Evolutionary conservation across 2,329 filamentous ascomycete genomes (phyloP).

Genomic region (Fusarium chlamydosporum): DNA sequence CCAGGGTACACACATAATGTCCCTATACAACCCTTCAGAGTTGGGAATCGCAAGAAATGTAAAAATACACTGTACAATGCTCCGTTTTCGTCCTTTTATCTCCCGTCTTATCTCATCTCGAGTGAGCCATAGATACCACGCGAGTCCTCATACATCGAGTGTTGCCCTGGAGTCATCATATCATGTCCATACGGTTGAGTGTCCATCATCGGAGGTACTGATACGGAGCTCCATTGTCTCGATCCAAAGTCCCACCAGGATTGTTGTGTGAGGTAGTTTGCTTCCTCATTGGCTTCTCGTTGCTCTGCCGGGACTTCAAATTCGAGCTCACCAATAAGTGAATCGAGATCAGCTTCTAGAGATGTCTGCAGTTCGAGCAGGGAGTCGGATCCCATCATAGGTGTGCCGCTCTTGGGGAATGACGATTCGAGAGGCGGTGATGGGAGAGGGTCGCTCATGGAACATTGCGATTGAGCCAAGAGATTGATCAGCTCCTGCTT

Average conservation of each 20-base stretch:
- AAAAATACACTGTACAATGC: conserved; percentile 23
- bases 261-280: conserved; percentile 32
- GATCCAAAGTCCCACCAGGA: conserved; percentile 38
- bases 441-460: conserved; percentile 62
- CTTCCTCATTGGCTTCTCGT: conserved; percentile 26
- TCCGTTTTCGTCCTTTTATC: conserved; percentile 26
- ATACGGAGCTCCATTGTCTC: conserved; percentile 40
- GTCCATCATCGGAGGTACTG: conserved; percentile 31
- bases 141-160: conserved; percentile 35
- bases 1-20: conserved; percentile 8
- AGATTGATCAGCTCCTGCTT: conserved; percentile 72
- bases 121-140: conserved; percentile 37
- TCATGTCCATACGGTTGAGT: conserved; percentile 33
- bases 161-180: conserved; percentile 26
- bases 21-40: conserved; percentile 18
- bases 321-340: conserved; percentile 42
- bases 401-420: conserved; percentile 63
- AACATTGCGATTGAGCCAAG: conserved; percentile 62
- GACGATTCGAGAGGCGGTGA: conserved; percentile 68
- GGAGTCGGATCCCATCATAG: conserved; percentile 51
- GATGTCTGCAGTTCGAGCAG: conserved; percentile 41
- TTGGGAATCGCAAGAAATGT: conserved; percentile 20
- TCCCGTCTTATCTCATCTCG: conserved; percentile 8
- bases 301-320: conserved; percentile 41
- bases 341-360: conserved; percentile 43